Base-by-base conservation (phyloP, 352 stramenopile species). In the Phytophthora sp. region DNA sequence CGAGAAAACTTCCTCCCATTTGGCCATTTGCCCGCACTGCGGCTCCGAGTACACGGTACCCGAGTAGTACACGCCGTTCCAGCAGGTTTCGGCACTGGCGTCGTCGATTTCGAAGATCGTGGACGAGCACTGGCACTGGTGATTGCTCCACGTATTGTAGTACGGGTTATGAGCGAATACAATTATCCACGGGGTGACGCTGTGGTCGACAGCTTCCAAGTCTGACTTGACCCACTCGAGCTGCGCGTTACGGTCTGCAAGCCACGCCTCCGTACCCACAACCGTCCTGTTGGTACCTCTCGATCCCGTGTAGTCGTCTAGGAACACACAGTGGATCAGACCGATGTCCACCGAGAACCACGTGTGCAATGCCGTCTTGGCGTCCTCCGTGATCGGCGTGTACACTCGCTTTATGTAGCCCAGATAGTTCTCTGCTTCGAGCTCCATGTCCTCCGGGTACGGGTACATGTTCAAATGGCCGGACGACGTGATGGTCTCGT, bases 171-270 rank as follows among this genome's bases (percentile, higher is more conserved):
- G 89, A 23, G 77, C 78, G 56, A 94, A 79, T 15, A 97, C 57
- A 24, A 96, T 58, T 4, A 96, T 61, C 89, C 89, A 97, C 20
- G 91, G 91, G 2, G 85, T 95, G 12, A 74, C 39, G 3, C 23
- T 78, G 49, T 89, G 69, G 71, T 97, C 77, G 0, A 97, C 77
- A 15, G 11, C 57, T 39, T 67, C 24, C 26, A 97, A 66, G 57
- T 94, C 85, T 12, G 62, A 52, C 46, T 90, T 73, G 30, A 96
- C 68, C 77, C 86, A 97, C 7, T 71, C 71, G 18, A 78, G 57
- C 29, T 78, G 71, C 2, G 45, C 46, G 33, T 78, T 68, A 15
- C 77, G 77, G 30, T 79, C 66, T 6, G 53, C 66, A 7, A 83
- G 51, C 63, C 79, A 81, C 18, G 59, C 64, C 15, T 73, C 68